These are phyloP conservation scores for Talaromyces thailandensis DNA, from an alignment of 495 filamentous ascomycete genomes.

Conservation along the genomic window DNA sequence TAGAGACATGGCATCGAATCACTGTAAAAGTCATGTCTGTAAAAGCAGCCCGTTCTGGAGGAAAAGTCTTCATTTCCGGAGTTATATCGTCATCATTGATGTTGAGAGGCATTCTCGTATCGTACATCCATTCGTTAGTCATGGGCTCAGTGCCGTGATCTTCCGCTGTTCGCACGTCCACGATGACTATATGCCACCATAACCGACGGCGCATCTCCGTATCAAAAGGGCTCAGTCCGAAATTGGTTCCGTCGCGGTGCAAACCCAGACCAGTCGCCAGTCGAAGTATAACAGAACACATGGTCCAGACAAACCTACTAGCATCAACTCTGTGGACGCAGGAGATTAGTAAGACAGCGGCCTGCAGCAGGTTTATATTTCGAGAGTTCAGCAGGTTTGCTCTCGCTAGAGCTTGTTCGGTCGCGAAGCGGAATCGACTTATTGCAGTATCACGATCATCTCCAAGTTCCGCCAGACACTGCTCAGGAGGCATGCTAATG, in stretches of 20 bases:
- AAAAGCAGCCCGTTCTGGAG: constrained; percentile 45
- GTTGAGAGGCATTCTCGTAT: constrained; percentile 67
- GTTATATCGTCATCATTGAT: constrained; percentile 72
- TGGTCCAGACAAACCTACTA: constrained; percentile 56
- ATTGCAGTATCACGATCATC: constrained; percentile 37
- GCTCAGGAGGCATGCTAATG: constrained; percentile 49
- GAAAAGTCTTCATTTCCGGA: constrained; percentile 52
- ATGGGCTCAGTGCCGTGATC: constrained; percentile 77
- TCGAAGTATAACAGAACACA: constrained; percentile 64
- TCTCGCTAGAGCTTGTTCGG: constrained; percentile 69
- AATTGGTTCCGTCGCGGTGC: constrained; percentile 70
- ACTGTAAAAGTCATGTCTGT: constrained; percentile 80
- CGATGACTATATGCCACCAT: constrained; percentile 73
- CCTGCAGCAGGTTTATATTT: constrained; percentile 68
- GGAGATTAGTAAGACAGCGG: constrained; percentile 63
- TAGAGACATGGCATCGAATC: constrained; percentile 54
- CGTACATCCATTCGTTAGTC: constrained; percentile 59
- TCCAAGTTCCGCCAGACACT: constrained; percentile 27
- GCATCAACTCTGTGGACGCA: constrained; percentile 58
- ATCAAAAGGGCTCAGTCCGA: constrained; percentile 66
- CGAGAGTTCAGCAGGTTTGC: constrained; percentile 68
- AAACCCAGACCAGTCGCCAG: constrained; percentile 74
- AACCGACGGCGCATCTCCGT: constrained; percentile 76
- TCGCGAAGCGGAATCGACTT: constrained; percentile 64
- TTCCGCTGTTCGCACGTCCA: constrained; percentile 72